Base-by-base conservation (phyloP, 352 stramenopile species). In the Pythium rhizo-oryzae region DNA sequence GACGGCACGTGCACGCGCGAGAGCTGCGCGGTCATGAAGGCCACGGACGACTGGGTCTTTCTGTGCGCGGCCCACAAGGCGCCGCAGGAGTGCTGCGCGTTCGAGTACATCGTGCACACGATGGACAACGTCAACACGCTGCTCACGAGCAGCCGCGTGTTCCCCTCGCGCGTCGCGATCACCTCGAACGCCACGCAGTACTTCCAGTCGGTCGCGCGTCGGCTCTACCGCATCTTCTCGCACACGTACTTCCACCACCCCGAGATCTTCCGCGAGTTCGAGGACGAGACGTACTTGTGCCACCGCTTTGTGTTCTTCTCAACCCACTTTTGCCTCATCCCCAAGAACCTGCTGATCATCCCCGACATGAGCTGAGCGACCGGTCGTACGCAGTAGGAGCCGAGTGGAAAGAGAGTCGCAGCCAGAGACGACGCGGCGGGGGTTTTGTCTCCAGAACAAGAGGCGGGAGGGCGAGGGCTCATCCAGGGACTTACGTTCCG, bases 61-160 rank as follows among this genome's bases (percentile, higher is more conserved):
- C 70, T 94, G 11, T 94, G 86, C 60, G 86, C 86, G n/a, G 86
- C 86, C 23, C 86, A 94, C 69, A 94, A 94, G 67, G 70, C 81
- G 30, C 86, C 86, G 8, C 88, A 88, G 51, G 86, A 94, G 67
- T 94, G 86, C 70, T 94, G 86, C 59, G 86, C 86, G 47, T 94
- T 94, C 69, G 86, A 94, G 71, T 94, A 94, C 77, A 92, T 92
- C 33, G 65, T 92, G 25, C 86, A 94, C 78, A 94, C 86, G 13
- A 89, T 94, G 79, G 86, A 94, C 83, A 94, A 92, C 67, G 86
- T 92, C 70, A 92, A 92, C 71, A 88, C 85, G 67, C 71, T 94
- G 71, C 79, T 94, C 68, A 92, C 86, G 8, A 92, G 81, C 71
- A 91, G 78, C 46, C 86, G 86, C 70, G 82, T 94, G 12, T 94